Evolutionary conservation across 495 filamentous ascomycete species (phyloP).

Genomic region (Neurospora sp.): DNA sequence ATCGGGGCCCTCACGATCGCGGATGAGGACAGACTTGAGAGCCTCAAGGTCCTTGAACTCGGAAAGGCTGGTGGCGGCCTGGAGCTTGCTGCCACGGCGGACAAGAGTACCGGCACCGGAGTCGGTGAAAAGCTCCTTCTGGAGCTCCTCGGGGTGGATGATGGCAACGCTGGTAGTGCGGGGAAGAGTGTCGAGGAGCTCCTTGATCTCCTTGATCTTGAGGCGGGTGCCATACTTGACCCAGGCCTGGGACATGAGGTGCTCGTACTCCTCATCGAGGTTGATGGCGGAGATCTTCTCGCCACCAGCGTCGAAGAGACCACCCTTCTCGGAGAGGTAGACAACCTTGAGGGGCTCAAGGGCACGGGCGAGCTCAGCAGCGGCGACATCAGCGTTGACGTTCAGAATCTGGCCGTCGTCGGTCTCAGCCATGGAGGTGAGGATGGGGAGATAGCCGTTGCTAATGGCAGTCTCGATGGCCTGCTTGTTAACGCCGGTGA

Average conservation of each 20-base stretch:
- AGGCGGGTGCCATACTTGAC: slow-evolving; percentile 90
- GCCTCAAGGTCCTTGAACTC: slow-evolving; percentile 70
- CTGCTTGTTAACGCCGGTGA: slow-evolving; percentile 83
- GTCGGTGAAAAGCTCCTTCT: slow-evolving; percentile 95
- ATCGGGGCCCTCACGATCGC: slow-evolving; percentile 79
- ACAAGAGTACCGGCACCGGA: slow-evolving; percentile 93
- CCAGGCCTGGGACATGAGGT: slow-evolving; percentile 93
- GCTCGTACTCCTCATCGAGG: slow-evolving; percentile 92
- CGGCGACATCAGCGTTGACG: slow-evolving; percentile 95
- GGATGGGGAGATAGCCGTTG: slow-evolving; percentile 84
- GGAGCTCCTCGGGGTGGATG: slow-evolving; percentile 87
- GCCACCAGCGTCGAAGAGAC: slow-evolving; percentile 85
- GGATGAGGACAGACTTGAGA: slow-evolving; percentile 72
- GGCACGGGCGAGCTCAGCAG: slow-evolving; percentile 80
- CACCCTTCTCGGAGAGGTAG: slow-evolving; percentile 95
- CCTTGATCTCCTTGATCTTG: slow-evolving; percentile 99
- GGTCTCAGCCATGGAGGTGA: slow-evolving; percentile 96
- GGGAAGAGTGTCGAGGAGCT: slow-evolving; percentile 75
- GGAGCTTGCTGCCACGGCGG: slow-evolving; percentile 82
- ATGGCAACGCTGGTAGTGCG: slow-evolving; percentile 93
- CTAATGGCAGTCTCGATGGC: slow-evolving; percentile 88
- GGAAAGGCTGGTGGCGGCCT: slow-evolving; percentile 59
- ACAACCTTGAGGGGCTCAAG: slow-evolving; percentile 96
- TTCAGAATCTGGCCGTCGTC: slow-evolving; percentile 90
- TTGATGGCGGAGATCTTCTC: slow-evolving; percentile 98